Evolutionary conservation across 1,284 basidiomycete species (phyloP), one percentile per base, ranked within the genome.

Genomic region (Cerrena zonata): DNA sequence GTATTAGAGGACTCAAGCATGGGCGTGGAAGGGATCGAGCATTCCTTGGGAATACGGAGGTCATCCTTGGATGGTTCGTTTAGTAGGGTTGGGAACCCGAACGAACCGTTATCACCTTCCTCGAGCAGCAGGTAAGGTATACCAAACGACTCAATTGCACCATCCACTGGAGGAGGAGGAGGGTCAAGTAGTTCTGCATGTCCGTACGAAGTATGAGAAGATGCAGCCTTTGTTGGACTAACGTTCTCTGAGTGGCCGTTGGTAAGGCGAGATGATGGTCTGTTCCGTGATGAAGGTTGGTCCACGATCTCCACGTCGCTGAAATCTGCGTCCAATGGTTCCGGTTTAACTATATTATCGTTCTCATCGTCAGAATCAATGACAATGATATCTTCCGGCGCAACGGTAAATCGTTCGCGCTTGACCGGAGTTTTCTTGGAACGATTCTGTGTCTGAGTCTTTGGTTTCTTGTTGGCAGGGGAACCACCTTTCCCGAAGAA

Each of bases 361-460:
- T 56, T 52, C 48, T 73, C 73, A 18, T 75, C 73, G 44, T 84
- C 81, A 25, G 80, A 81, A 58, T 84, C 80, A 51, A 85, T 77
- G 55, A 82, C 65, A 45, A 84, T 80, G 51, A 80, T 62, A 36
- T 80, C 49, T 19, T 49, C 30, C 22, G 42, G 22, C 4, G 30
- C 5, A 10, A 38, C 36, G 21, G 7, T 5, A 27, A 39, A 38
- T 15, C 12, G 11, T 47, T 47, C 46, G 37, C 27, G 46, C 38
- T 39, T 47, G 13, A 27, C 44, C 22, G 12, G 18, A 21, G 21
- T 48, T 48, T 43, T 59, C 41, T 30, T 48, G 36, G 38, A 24
- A 2, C 4, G 23, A 11, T 19, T 45, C 50, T 42, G 41, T 40
- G 12, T 40, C 36, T 40, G 36, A 23, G 26, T 19, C 41, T 37